These are phyloP conservation scores for Plasmopara halstedii DNA, from an alignment of 352 stramenopile genomes.

Conservation along the genomic window DNA sequence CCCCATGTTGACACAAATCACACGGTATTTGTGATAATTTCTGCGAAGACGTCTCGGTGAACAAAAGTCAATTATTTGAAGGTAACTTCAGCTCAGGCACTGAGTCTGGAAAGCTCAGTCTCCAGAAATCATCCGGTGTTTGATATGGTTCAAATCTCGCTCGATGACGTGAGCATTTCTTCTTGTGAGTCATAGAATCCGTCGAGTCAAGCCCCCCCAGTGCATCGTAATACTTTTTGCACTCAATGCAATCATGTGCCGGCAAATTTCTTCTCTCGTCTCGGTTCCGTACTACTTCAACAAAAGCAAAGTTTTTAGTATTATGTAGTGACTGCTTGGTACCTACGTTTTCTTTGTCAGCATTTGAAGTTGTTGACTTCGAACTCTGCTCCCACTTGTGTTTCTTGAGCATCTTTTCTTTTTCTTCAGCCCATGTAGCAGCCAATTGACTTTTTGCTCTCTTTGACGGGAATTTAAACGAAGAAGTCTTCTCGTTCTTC, in stretches of 20 bases:
- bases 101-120: constrained; percentile 76
- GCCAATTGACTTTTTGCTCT: constrained; percentile 8
- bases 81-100: constrained; percentile 7
- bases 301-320: constrained; percentile 29
- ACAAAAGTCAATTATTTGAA: not conserved
- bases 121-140: constrained; percentile 83
- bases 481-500: constrained; percentile 5
- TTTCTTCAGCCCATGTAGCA: constrained; percentile 40
- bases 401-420: constrained; percentile 22
- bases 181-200: constrained; percentile 34
- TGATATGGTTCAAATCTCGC: constrained; percentile 64
- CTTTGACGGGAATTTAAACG: constrained; percentile 6
- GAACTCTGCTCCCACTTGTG: constrained; percentile 11
- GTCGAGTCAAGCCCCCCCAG: constrained; percentile 36
- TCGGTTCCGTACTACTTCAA: constrained; percentile 77
- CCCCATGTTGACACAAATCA: too few species aligned
- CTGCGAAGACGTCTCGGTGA: not conserved
- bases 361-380: constrained; percentile 1
- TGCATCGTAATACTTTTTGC: constrained; percentile 72
- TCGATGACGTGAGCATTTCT: constrained; percentile 67
- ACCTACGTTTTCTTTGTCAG: constrained; percentile 13
- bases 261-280: constrained; percentile 48
- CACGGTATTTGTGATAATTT: too few species aligned
- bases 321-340: constrained; percentile 6
- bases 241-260: constrained; percentile 64